phyloP scores from a whole-genome alignment of 306 rosid species.

The Morella rubra region DNA sequence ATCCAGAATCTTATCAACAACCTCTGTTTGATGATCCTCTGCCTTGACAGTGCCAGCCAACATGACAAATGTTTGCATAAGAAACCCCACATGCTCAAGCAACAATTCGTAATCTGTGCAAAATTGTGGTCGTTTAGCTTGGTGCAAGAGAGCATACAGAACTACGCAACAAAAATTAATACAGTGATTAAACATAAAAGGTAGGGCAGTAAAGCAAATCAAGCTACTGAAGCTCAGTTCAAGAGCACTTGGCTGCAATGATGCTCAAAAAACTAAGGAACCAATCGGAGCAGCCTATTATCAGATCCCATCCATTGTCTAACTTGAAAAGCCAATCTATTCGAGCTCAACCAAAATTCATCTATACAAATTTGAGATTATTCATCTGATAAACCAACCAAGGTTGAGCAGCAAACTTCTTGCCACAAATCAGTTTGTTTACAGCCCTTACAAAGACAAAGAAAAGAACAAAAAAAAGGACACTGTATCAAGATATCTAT shows the following conservation, averaged over 20 bases:
- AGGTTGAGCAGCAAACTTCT: background rate
- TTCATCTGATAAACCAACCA: background rate
- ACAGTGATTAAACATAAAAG: background rate
- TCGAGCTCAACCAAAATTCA: background rate
- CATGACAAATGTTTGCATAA: slow-evolving; percentile 42
- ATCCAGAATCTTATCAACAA: slow-evolving; percentile 54
- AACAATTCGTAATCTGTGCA: slow-evolving; percentile 62
- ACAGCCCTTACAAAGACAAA: background rate
- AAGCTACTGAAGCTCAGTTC: slow-evolving; percentile 7
- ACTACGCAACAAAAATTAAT: background rate
- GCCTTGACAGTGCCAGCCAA: slow-evolving; percentile 38
- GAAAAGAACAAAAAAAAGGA: background rate
- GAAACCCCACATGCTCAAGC: slow-evolving; percentile 52
- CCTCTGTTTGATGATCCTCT: slow-evolving; percentile 41
- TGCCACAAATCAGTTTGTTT: background rate
- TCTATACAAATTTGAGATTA: background rate
- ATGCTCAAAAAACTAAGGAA: background rate
- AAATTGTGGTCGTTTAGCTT: slow-evolving; percentile 19
- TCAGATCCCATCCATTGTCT: slow-evolving; percentile 4
- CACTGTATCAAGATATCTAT: slow-evolving; percentile 21
- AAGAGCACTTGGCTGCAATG: background rate
- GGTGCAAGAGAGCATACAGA: slow-evolving; percentile 9
- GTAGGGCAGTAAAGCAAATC: background rate
- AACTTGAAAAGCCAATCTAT: background rate
- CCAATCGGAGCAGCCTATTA: slow-evolving; percentile 10